Evolutionary conservation across 441 rosid genomes (phyloP), one percentile per base, ranked within the genome.

Genomic region (Omphalea diandra): DNA sequence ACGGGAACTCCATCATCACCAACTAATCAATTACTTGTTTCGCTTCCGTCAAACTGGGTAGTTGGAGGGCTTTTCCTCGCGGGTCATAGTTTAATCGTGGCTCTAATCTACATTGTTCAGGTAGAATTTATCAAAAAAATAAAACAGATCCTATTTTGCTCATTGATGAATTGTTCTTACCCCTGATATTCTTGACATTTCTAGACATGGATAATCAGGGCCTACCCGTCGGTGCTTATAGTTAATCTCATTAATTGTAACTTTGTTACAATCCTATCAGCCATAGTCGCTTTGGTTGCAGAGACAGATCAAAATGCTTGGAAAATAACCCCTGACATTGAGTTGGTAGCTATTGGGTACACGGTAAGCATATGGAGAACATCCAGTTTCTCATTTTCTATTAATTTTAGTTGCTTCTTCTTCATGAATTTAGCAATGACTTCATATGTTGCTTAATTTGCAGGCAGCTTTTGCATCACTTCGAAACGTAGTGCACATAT

Each of bases 121-220:
- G 81, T 79, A 54, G 59, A 73, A 15, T 24, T 15, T 29, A 55
- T 14, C n/a, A n/a, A 11, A 11, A 3, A 12, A 54, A 26, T 3
- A 26, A n/a, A n/a, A 10, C 15, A 5, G 12, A 18, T 26, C 18
- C n/a, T n/a, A 54, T 57, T 35, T 33, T 7, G 3, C 27, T 59
- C n/a, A 59, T 15, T 24, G 36, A 63, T 41, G n/a, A 36, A 43
- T 44, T 44, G 54, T n/a, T 29, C 20, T 9, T n/a, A 5, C 53
- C 24, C 8, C 24, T 32, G 53, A 31, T 32, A 44, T 8, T 17
- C 27, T 15, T 26, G 4, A 38, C 17, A 33, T 26, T 50, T 50
- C 44, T 74, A 80, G 86, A 73, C 83, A 17, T 77, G 78, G 75
- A 55, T 80, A 46, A 43, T 77, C 24, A 73, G 15, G 70, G 83